A percentile compares a stretch with the other conserved stretches of the same genome.
Conservation (phyloP, 345 rosid species). For the Streptanthus diversifolius region DNA sequence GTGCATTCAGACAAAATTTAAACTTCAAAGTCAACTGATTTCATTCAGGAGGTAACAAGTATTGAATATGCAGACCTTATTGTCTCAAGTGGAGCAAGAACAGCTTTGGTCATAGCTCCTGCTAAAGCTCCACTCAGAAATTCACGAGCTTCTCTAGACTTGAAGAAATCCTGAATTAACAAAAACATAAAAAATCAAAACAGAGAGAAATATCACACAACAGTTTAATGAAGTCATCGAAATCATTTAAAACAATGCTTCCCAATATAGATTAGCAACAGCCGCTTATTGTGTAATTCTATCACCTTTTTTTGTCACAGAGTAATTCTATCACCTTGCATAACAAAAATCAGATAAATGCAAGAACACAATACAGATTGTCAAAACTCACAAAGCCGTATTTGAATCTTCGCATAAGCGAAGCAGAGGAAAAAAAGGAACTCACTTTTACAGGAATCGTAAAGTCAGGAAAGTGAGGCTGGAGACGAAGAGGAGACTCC, state of each 20-base stretch:
- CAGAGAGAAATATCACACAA: not conserved
- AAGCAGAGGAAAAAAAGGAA: not conserved
- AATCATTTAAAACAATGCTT: not conserved
- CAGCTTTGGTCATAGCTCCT: constrained; percentile 97
- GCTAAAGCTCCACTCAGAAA: constrained; percentile 98
- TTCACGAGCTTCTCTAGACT: constrained; percentile 78
- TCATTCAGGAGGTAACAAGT: not conserved
- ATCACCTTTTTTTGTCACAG: too few species aligned
- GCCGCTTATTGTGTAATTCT: not conserved
- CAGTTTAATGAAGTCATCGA: not conserved
- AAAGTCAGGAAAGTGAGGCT: constrained; percentile 62
- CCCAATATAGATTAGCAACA: not conserved
- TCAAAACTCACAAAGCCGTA: not conserved
- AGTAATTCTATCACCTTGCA: not conserved
- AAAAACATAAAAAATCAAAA: not conserved
- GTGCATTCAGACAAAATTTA: not conserved
- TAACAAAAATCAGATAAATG: not conserved
- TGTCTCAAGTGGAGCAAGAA: constrained; percentile 98
- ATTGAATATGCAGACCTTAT: constrained; percentile 51
- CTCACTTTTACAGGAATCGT: constrained; percentile 47
- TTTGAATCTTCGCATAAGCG: not conserved
- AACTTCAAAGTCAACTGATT: not conserved
- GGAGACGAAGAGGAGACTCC: constrained; percentile 46
- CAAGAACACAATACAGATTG: not conserved
- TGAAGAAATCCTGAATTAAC: constrained; percentile 56